Evolutionary conservation across 345 rosid genomes (phyloP).

Genomic region (Sonneratia alba): DNA sequence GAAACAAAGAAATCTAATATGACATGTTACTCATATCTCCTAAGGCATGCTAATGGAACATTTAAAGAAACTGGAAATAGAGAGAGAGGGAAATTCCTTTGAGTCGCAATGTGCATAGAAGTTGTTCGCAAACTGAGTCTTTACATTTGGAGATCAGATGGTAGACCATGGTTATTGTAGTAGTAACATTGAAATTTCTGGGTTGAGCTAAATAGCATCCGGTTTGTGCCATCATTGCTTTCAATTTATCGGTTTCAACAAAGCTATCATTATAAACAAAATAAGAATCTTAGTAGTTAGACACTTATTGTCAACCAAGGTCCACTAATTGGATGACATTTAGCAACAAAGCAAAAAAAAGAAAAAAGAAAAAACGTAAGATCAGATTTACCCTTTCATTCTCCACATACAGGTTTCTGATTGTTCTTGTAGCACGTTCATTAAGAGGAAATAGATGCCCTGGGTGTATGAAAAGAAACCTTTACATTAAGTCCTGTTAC

Average conservation of each 20-base stretch:
- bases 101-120: background rate
- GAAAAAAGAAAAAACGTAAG: background rate
- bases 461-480: conserved; percentile 16
- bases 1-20: background rate
- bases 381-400: conserved; percentile 78
- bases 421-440: conserved; percentile 87
- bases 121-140: background rate
- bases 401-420: conserved; percentile 78
- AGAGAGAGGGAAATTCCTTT: background rate
- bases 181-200: background rate
- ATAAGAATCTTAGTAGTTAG: background rate
- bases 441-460: conserved; percentile 73
- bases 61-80: background rate
- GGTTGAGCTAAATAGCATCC: background rate
- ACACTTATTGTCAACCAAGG: background rate
- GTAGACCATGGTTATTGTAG: background rate
- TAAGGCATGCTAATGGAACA: background rate
- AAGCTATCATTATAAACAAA: background rate
- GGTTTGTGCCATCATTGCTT: too few relatives aligned
- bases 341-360: background rate
- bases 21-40: background rate
- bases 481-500: background rate
- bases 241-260: background rate
- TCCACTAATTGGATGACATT: background rate
- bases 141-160: background rate